Evolutionary conservation across 495 filamentous ascomycete species (phyloP), one percentile per base, ranked within the genome.

Genomic region (Neurospora sp.): DNA sequence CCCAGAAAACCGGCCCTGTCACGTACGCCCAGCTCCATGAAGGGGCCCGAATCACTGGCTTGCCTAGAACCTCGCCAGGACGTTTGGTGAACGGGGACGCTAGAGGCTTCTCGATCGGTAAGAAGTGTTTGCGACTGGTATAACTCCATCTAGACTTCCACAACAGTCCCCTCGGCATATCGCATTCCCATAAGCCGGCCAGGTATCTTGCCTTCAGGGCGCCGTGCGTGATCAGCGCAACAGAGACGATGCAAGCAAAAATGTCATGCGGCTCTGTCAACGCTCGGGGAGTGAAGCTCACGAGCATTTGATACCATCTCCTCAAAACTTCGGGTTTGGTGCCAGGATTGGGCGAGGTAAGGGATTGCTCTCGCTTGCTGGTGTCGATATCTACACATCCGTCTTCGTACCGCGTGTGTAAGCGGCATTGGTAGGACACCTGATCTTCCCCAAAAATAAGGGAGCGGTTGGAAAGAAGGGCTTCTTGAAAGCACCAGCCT

Each of bases 401-500:
- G 59, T 72, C 71, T 35, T 72, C 71, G 0, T 20, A 72, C 0
- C 14, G 20, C 1, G 5, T 41, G 12, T 40, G 53, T 3, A 8
- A 3, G 10, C 71, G 48, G 59, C 71, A 72, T 1, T 42, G 53
- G 39, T 39, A 72, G 7, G 4, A 27, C 4, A 72, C 31, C 59
- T 72, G 71, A 2, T 72, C 53, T 20, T 38, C 20, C 3, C 71
- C 48, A 61, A 72, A 72, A 1, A 38, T 35, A 35, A 35, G 31
- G 31, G 31, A 35, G 31, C 31, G 31, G 31, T 35, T 35, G 31
- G 31, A 35, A 35, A 35, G 31, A 35, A 35, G 31, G 31, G 31
- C 53, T 42, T 72, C 71, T 3, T 72, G 71, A 39, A 72, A 72
- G 39, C 71, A 72, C 71, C 71, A 72, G 3, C 71, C 71, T 17